Evolutionary conservation across 441 rosid species (phyloP).

Genomic region (Populus hybrid): DNA sequence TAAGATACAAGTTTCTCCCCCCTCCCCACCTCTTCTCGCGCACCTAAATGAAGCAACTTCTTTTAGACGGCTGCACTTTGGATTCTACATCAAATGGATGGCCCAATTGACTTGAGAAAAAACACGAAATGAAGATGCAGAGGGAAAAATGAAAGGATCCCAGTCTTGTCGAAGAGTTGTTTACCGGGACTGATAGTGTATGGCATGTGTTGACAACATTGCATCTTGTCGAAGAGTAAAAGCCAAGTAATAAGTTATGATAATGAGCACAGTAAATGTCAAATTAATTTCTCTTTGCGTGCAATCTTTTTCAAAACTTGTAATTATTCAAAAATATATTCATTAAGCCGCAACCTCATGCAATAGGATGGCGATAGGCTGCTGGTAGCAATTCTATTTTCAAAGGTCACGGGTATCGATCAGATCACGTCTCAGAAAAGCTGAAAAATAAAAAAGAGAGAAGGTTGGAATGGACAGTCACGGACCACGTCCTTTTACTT

Average conservation of each 20-base stretch:
- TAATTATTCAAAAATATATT: not conserved
- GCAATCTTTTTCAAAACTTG: not conserved
- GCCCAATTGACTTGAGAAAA: not conserved
- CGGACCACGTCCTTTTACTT: not conserved
- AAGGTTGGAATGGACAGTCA: not conserved
- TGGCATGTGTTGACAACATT: too few species aligned
- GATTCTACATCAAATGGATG: not conserved
- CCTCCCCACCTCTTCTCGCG: not conserved
- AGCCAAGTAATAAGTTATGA: too few species aligned
- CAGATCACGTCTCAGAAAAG: not conserved
- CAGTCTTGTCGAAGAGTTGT: too few species aligned
- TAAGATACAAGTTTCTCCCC: not conserved
- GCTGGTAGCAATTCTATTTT: not conserved
- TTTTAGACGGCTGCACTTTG: not conserved
- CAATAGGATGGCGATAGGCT: not conserved
- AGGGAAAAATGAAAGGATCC: not conserved
- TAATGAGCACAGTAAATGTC: too few species aligned
- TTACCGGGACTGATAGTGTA: too few species aligned
- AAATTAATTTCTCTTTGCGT: not conserved
- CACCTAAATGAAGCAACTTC: constrained; percentile 20
- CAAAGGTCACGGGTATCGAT: constrained; percentile 2
- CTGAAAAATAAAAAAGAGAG: not conserved
- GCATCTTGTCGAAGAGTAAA: too few species aligned
- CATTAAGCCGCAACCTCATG: not conserved
- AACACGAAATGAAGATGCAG: not conserved